Conservation (phyloP, 768 basidiomycete genomes). For the Phallus indusiatus region DNA sequence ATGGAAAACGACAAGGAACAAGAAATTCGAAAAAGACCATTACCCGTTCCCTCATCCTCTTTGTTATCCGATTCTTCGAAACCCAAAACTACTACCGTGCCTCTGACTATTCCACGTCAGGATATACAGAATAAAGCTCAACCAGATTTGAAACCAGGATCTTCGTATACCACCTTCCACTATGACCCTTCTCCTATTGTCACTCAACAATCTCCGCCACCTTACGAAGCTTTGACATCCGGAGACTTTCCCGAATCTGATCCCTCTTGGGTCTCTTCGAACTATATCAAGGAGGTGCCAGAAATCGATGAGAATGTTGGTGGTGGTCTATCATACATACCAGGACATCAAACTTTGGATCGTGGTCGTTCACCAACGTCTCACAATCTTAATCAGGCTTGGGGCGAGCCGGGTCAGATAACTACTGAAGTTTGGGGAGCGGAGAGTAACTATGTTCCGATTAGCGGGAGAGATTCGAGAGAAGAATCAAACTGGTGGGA, state of each 20-base stretch:
- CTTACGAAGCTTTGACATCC: not conserved
- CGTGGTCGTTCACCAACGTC: not conserved
- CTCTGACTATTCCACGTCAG: not conserved
- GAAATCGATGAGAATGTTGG: not conserved
- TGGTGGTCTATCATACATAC: not conserved
- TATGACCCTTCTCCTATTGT: not conserved
- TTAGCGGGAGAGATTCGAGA: constrained; percentile 48
- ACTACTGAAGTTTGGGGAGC: not conserved
- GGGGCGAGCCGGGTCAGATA: not conserved
- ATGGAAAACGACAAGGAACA: constrained; percentile 6
- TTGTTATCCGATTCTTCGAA: not conserved
- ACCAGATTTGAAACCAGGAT: not conserved
- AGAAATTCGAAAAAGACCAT: not conserved
- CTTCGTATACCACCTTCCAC: constrained; percentile 1
- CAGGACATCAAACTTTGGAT: not conserved
- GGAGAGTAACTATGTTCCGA: constrained; percentile 15
- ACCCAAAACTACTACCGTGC: not conserved
- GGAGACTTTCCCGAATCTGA: not conserved
- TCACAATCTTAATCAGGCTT: not conserved
- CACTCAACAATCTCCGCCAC: not conserved
- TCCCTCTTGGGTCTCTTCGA: not conserved
- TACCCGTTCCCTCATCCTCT: not conserved
- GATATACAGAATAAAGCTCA: not conserved
- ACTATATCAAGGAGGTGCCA: constrained; percentile 1
- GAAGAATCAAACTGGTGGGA: constrained; percentile 73